phyloP scores from a whole-genome alignment of 192 early-diverging fungal species.

The Gorgonomyces haynaldii region DNA sequence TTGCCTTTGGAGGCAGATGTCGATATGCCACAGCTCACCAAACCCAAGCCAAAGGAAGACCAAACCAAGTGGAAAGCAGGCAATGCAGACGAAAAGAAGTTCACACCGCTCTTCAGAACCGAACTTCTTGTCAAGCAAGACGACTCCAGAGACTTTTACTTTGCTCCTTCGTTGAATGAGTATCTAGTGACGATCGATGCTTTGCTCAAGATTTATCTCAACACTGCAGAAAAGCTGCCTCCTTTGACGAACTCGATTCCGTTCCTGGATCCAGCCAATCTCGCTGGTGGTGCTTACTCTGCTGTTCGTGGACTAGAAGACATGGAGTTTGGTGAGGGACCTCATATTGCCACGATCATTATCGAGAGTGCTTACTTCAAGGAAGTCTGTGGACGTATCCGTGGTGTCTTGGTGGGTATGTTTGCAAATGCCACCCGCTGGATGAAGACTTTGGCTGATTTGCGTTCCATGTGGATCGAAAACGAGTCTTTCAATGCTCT shows the following conservation, averaged over 20 bases:
- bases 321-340: constrained; percentile 39
- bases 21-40: neutral
- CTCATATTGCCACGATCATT: constrained; percentile 37
- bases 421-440: constrained; percentile 38
- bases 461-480: constrained; percentile 45
- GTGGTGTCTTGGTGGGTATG: constrained; percentile 41
- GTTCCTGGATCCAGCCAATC: constrained; percentile 33
- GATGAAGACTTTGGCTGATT: constrained; percentile 34
- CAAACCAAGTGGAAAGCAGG: constrained; percentile 4
- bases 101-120: constrained; percentile 33
- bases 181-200: constrained; percentile 31
- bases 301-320: constrained; percentile 36
- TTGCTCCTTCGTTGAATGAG: constrained; percentile 37
- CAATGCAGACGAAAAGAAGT: constrained; percentile 8
- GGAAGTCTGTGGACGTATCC: constrained; percentile 44
- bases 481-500: constrained; percentile 38
- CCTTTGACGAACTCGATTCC: constrained; percentile 37
- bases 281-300: constrained; percentile 31
- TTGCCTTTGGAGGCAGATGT: constrained; percentile 10
- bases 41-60: constrained; percentile 1
- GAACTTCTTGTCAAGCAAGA: constrained; percentile 30
- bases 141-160: constrained; percentile 18
- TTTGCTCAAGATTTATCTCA: constrained; percentile 34
- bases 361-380: constrained; percentile 42
- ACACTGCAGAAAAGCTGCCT: constrained; percentile 26